Conservation (phyloP, 139 green algal genomes). For the Picochlorum sp. region DNA sequence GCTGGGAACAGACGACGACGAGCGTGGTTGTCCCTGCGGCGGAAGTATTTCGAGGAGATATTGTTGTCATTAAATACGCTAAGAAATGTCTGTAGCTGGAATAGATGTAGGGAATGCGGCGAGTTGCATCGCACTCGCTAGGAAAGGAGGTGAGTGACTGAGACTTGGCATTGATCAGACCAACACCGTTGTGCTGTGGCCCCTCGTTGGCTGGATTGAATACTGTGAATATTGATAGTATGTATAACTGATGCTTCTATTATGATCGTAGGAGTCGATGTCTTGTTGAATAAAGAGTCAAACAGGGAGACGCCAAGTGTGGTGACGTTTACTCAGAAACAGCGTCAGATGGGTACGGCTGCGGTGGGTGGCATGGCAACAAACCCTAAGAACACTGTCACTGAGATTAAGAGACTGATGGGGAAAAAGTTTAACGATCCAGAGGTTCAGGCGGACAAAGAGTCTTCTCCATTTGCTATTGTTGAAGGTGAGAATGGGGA, state of each 20-base stretch:
- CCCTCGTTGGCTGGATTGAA: neutral
- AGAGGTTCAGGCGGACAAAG: constrained; percentile 69
- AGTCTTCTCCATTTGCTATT: constrained; percentile 60
- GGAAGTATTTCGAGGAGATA: no score
- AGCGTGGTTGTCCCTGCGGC: no score
- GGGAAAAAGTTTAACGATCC: constrained; percentile 82
- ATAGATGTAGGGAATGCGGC: constrained; percentile 88
- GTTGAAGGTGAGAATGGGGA: constrained; percentile 62
- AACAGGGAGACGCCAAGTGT: constrained; percentile 86
- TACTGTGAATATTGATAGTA: neutral
- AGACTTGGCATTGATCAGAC: constrained; percentile 4
- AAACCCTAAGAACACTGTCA: constrained; percentile 88
- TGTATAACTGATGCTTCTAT: constrained; percentile 10
- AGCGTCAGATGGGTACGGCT: constrained; percentile 77
- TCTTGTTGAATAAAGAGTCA: constrained; percentile 94
- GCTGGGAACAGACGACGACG: no score
- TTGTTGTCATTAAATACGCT: neutral
- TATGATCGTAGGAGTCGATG: constrained; percentile 53
- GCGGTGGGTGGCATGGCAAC: constrained; percentile 65
- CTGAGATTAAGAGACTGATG: constrained; percentile 88
- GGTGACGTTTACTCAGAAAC: constrained; percentile 80
- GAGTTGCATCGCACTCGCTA: constrained; percentile 76
- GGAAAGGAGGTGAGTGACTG: constrained; percentile 63
- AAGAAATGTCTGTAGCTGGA: constrained; percentile 75
- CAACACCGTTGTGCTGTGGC: neutral